These are phyloP conservation scores for Apophysomyces elegans DNA, from an alignment of 371 early-diverging fungal genomes.

Conservation along the genomic window DNA sequence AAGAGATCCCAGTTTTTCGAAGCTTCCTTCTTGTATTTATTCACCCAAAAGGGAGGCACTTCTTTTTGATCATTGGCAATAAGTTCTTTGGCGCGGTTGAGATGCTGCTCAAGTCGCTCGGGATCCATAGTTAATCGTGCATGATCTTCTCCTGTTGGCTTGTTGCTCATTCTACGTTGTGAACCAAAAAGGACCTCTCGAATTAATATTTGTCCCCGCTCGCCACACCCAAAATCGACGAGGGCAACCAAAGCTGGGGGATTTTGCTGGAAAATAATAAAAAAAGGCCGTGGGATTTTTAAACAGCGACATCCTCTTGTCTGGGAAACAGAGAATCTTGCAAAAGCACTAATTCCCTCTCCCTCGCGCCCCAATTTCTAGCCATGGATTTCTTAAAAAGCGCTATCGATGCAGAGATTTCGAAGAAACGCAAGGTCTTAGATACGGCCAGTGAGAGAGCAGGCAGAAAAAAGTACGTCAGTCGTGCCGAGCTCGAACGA, in stretches of 20 bases:
- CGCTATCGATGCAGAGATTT: constrained; percentile 67
- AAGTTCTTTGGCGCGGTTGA: constrained; percentile 63
- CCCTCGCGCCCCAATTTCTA: not conserved
- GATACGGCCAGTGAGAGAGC: constrained; percentile 37
- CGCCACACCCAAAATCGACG: too few species aligned
- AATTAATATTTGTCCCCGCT: too few species aligned
- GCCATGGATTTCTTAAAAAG: constrained; percentile 71
- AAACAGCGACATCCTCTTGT: too few species aligned
- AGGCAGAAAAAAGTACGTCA: constrained; percentile 69
- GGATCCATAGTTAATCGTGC: constrained; percentile 39
- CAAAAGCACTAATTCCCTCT: not conserved
- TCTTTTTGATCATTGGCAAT: constrained; percentile 67
- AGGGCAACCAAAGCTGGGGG: too few species aligned
- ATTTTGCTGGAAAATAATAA: too few species aligned
- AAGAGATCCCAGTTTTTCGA: constrained; percentile 88
- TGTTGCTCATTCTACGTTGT: not conserved
- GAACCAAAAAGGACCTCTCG: too few species aligned
- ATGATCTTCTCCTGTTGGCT: constrained; percentile 23
- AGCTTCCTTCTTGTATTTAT: constrained; percentile 85
- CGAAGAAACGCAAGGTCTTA: constrained; percentile 64
- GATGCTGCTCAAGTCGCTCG: constrained; percentile 48
- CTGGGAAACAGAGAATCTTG: too few species aligned
- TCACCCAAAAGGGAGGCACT: constrained; percentile 78
- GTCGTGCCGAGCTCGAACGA: constrained; percentile 77
- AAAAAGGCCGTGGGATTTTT: too few species aligned